Base-by-base conservation (phyloP, 2,329 filamentous ascomycete genomes). In the Laburnicola sp. region DNA sequence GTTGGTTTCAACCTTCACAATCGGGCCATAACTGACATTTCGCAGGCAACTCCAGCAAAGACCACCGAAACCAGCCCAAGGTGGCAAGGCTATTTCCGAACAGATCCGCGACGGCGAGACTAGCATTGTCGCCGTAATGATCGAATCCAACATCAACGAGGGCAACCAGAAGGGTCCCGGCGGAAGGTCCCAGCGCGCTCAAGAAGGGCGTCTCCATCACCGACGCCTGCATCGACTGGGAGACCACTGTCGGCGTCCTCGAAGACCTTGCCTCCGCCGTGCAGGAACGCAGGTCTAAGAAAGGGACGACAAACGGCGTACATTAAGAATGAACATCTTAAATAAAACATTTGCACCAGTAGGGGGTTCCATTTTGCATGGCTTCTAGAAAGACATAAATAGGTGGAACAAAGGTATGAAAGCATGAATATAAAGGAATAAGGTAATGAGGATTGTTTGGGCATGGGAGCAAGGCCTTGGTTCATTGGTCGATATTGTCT, bases 121-220 rank as follows among this genome's bases (percentile, higher is more conserved):
- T 52, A 87, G 85, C 59, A 96, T 99, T 65, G 84, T 97, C 59
- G 94, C 92, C 72, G 91, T 97, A 70, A 99, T 99, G 93, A 96
- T 99, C 65, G 93, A 99, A 80, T 96, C 91, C 69, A 93, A 97
- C 77, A 93, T 97, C 80, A 86, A 93, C 74, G 94, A 96, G 77
- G 86, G 84, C 65, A 75, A 74, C 68, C 77, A 80, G 60, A 96
- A 96, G 79, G 89, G n/a, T 96, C 1, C 91, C 91, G 0, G 74
- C 86, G 1, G 90, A 95, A 74, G 93, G 92, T 6, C 88, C 88
- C 6, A 73, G 84, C 1, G 88, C 76, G 6, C 81, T 97, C 45
- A 89, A 91, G 80, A 91, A 89, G 76, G 92, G 92, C 62, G 88
- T 97, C 67, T 93, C 88, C 74, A 97, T 97, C 76, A 97, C 92